Evolutionary conservation across 2,329 filamentous ascomycete species (phyloP).

Genomic region (Neurospora crassa): DNA sequence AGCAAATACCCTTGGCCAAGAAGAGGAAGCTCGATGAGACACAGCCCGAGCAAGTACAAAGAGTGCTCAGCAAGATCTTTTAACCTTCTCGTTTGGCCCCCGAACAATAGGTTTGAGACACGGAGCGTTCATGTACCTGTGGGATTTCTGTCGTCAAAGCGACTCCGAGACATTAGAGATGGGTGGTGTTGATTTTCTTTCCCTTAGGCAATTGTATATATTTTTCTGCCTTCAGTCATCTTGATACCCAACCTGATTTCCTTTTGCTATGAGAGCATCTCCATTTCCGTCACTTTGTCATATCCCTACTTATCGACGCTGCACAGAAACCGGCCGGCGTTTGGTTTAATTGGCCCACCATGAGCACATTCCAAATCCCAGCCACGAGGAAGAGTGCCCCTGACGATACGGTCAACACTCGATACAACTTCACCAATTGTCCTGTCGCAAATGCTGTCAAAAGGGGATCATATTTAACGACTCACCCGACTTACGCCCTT

Average conservation of each 20-base stretch:
- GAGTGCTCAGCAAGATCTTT: constrained; percentile 57
- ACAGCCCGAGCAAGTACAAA: constrained; percentile 47
- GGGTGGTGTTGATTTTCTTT: neutral
- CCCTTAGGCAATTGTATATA: neutral
- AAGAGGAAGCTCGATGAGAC: constrained; percentile 40
- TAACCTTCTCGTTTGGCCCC: constrained; percentile 20
- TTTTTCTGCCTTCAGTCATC: neutral
- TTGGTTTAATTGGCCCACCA: neutral
- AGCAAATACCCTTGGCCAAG: constrained; percentile 52
- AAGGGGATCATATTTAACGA: neutral
- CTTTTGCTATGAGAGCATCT: neutral
- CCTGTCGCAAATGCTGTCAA: neutral
- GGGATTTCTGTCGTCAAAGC: neutral
- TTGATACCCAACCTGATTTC: neutral
- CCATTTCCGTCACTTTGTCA: neutral
- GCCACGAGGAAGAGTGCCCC: neutral
- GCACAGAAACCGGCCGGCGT: neutral
- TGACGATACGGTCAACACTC: neutral
- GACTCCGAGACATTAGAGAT: neutral
- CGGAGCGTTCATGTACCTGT: neutral
- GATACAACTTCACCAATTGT: neutral
- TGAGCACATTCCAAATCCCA: neutral
- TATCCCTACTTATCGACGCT: neutral
- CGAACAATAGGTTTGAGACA: neutral
- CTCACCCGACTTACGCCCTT: neutral